Percentiles rank a stretch among this genome's conserved stretches.
These are phyloP conservation scores for Guillardia theta DNA, from an alignment of 78 protist species.

Conservation along the genomic window DNA sequence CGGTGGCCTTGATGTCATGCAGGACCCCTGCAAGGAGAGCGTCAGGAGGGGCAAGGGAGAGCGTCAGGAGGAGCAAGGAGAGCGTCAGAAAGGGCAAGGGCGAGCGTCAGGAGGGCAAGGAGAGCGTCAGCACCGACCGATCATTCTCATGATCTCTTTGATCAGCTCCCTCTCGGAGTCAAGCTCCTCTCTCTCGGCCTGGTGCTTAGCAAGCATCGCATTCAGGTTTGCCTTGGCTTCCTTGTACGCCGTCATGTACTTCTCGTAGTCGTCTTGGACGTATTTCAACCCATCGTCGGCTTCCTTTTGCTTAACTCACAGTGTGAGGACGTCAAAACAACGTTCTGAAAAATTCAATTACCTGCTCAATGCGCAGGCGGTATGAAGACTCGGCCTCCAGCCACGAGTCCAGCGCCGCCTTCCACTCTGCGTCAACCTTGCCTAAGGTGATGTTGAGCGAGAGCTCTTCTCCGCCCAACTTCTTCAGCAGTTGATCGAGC, in stretches of 20 bases:
- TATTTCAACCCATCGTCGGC: not conserved
- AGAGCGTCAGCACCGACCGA: not conserved
- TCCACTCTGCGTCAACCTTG: not conserved
- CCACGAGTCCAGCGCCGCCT: not conserved
- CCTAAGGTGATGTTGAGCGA: not conserved
- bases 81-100: not conserved
- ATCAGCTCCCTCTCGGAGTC: not conserved
- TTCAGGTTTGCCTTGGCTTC: not conserved
- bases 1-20: not conserved
- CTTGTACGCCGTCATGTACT: not conserved
- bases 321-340: not conserved
- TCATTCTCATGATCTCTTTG: not conserved
- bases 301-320: not conserved
- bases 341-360: no score
- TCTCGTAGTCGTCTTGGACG: not conserved
- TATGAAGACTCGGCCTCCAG: not conserved
- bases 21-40: not conserved
- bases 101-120: not conserved
- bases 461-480: not conserved
- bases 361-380: not conserved
- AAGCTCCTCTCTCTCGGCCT: not conserved
- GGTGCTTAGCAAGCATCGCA: not conserved
- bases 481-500: slow-evolving; percentile 2
- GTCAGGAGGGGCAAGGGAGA: not conserved
- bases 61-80: not conserved